Percentiles rank a stretch among this genome's conserved stretches.
phyloP scores from a whole-genome alignment of 805 yeast genomes.

The Yamadazyma endophytica region DNA sequence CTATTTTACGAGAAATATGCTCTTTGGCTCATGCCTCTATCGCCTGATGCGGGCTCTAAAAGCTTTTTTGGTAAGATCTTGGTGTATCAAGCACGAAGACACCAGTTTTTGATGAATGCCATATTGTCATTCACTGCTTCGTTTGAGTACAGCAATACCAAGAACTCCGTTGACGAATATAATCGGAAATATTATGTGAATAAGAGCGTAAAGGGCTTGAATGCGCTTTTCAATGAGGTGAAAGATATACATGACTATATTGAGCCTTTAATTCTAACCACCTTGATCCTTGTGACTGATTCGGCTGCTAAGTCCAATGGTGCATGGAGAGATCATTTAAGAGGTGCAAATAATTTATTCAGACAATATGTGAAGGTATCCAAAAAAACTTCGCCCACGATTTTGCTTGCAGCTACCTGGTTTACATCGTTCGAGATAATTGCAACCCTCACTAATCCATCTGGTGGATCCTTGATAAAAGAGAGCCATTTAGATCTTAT shows the following conservation, averaged over 20 bases:
- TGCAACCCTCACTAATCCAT: slow-evolving; percentile 46
- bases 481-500: slow-evolving; percentile 27
- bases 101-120: slow-evolving; percentile 13
- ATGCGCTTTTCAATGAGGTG: slow-evolving; percentile 12
- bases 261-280: slow-evolving; percentile 59
- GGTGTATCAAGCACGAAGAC: slow-evolving; percentile 11
- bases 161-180: slow-evolving; percentile 8
- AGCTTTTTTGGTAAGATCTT: slow-evolving; percentile 12
- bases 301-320: slow-evolving; percentile 44
- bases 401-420: slow-evolving; percentile 51
- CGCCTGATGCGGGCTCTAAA: slow-evolving; percentile 12
- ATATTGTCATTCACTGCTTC: slow-evolving; percentile 15
- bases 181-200: slow-evolving; percentile 9
- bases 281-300: slow-evolving; percentile 53
- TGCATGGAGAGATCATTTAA: slow-evolving; percentile 54
- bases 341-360: slow-evolving; percentile 54
- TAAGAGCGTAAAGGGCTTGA: slow-evolving; percentile 11
- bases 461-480: slow-evolving; percentile 46
- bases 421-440: slow-evolving; percentile 47
- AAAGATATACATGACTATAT: slow-evolving; percentile 34
- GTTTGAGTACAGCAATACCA: slow-evolving; percentile 11
- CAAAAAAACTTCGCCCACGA: slow-evolving; percentile 26
- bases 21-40: slow-evolving; percentile 14
- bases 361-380: slow-evolving; percentile 37
- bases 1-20: slow-evolving; percentile 15